Percentiles rank a stretch among this genome's conserved stretches.
Evolutionary conservation across 345 rosid genomes (phyloP).

Genomic region (Populus tremula): DNA sequence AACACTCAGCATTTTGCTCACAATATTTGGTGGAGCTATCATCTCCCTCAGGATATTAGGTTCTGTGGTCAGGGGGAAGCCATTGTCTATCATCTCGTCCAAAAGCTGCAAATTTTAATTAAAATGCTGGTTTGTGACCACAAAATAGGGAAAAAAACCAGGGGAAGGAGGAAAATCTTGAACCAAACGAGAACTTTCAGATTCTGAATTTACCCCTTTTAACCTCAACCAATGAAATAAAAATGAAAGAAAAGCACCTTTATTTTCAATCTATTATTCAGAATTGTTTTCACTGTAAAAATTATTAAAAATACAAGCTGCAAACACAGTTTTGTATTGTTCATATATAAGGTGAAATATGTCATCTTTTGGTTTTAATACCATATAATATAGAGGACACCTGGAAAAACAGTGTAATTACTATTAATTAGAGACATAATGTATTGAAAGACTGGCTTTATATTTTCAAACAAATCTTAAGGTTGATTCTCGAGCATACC

Average conservation of each 20-base stretch:
- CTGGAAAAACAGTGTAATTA: not conserved
- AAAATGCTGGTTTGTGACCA: not conserved
- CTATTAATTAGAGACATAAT: not conserved
- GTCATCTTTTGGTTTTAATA: not conserved
- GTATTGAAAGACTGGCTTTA: not conserved
- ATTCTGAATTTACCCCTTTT: not conserved
- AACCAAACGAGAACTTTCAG: not conserved
- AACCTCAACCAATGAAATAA: not conserved
- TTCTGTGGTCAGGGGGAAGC: conserved; percentile 96
- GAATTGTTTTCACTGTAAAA: not conserved
- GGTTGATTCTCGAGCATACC: not conserved
- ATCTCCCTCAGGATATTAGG: conserved; percentile 85
- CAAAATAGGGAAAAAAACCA: not conserved
- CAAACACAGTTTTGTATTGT: not conserved
- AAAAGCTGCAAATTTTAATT: conserved; percentile 56
- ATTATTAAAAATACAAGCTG: not conserved
- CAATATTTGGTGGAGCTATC: conserved; percentile 91
- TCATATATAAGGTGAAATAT: not conserved
- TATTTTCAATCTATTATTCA: not conserved
- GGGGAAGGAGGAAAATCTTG: not conserved
- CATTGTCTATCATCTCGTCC: conserved; percentile 99
- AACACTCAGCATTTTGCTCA: conserved; percentile 87
- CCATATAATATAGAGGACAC: not conserved
- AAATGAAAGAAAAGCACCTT: not conserved
- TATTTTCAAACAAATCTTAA: not conserved